phyloP scores from a whole-genome alignment of 1,139 yeast genomes.

The Yamadazyma dushanensis region DNA sequence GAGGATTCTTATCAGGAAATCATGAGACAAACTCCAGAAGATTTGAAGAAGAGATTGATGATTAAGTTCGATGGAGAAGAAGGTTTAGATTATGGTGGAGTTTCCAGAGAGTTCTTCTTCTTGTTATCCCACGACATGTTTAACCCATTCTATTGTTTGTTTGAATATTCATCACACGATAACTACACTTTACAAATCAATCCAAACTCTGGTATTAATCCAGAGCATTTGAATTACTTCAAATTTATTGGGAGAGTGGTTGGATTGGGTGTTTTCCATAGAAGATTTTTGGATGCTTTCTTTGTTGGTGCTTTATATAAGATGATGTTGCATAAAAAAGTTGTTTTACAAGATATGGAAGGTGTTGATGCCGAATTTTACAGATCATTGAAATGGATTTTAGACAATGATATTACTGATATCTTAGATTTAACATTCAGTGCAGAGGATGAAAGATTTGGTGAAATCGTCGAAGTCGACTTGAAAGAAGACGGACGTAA shows the following conservation, averaged over 20 bases:
- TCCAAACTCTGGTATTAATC: conserved; percentile 97
- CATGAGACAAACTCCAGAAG: conserved; percentile 98
- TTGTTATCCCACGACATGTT: conserved; percentile 97
- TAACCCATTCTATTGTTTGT: conserved; percentile 94
- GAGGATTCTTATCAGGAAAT: conserved; percentile 98
- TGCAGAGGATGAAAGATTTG: conserved; percentile 95
- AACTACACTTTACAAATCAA: conserved; percentile 96
- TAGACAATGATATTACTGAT: conserved; percentile 86
- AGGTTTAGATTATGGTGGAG: conserved; percentile 99
- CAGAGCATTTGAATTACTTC: conserved; percentile 96
- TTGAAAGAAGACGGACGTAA: conserved; percentile 85
- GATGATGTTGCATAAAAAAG: conserved; percentile 95
- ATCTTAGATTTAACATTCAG: conserved; percentile 86
- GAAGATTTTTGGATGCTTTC: conserved; percentile 96
- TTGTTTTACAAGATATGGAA: conserved; percentile 95
- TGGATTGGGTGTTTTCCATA: conserved; percentile 96
- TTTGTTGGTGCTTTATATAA: conserved; percentile 97
- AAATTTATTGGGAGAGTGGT: conserved; percentile 98
- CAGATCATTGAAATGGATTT: conserved; percentile 91
- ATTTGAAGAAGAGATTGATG: conserved; percentile 94
- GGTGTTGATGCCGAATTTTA: conserved; percentile 98
- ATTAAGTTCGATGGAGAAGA: conserved; percentile 98
- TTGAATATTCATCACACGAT: conserved; percentile 97
- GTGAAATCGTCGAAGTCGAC: conserved; percentile 88
- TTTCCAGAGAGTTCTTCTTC: conserved; percentile 95